Evolutionary conservation across 257 asterid species (phyloP).

Genomic region (Avicennia marina): DNA sequence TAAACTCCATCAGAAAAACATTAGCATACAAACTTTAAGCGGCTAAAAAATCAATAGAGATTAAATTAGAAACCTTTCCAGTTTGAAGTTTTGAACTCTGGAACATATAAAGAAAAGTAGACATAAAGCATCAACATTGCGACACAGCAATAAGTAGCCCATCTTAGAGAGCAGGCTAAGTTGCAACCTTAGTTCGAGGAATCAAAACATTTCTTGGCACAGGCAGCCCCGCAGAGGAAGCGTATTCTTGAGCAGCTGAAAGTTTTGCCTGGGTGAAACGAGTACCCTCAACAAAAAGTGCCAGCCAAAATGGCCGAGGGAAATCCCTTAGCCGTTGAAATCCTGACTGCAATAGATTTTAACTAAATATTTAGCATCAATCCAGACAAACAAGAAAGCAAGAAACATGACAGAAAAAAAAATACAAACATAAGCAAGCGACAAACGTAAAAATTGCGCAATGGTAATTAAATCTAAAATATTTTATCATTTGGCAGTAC

Average conservation of each 20-base stretch:
- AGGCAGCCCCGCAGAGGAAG: slow-evolving; percentile 70
- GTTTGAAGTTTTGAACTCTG: too few species aligned
- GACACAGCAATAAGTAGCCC: background rate
- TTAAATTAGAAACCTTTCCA: too few species aligned
- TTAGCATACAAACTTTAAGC: too few species aligned
- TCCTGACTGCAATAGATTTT: slow-evolving; percentile 55
- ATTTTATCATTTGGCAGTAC: slow-evolving; percentile 34
- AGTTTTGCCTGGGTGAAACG: slow-evolving; percentile 95
- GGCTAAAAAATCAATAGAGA: too few species aligned
- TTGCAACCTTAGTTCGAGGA: slow-evolving; percentile 91
- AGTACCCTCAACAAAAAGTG: slow-evolving; percentile 96
- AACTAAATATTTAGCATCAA: slow-evolving; percentile 11
- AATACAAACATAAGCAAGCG: background rate
- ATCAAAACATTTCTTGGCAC: slow-evolving; percentile 86
- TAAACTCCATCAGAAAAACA: too few species aligned
- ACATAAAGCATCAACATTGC: too few species aligned
- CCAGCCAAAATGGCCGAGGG: slow-evolving; percentile 91
- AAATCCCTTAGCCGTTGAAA: slow-evolving; percentile 67
- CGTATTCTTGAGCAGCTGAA: slow-evolving; percentile 93
- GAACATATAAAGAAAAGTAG: too few species aligned
- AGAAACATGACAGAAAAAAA: slow-evolving; percentile 10
- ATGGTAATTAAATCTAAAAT: background rate
- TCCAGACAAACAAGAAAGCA: slow-evolving; percentile 13
- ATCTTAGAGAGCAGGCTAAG: slow-evolving; percentile 11
- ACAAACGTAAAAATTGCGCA: background rate